Base-by-base conservation (phyloP, 2,329 filamentous ascomycete species). In the Paecilomyces variotii region DNA sequence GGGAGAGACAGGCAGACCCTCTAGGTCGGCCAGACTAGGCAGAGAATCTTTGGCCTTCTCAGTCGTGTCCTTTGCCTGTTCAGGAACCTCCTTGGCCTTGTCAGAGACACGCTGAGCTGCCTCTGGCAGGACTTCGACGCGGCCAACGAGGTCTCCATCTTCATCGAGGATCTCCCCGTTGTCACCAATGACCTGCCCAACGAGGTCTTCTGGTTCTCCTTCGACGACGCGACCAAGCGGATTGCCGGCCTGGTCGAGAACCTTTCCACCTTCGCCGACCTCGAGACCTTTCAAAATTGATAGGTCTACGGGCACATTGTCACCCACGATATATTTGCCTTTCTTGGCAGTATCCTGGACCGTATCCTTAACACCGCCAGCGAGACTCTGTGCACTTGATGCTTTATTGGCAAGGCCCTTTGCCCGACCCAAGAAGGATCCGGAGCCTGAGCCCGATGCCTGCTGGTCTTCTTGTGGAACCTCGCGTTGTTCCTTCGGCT, bases 201-300 rank as follows among this genome's bases (percentile, higher is more conserved):
- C 66, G 24, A 73, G 63, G 54, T 73, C 71, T 59, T 65, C 65
- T 30, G 71, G 68, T 45, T 73, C 70, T 39, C 71, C 71, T 63
- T 73, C 71, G 28, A 68, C 68, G 53, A 73, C 64, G 26, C 65
- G 62, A 32, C 69, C 71, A 4, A 73, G 56, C 28, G 64, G 64
- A 14, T 70, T 67, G 26, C 71, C 71, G 32, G 69, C 64, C 25
- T 68, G 64, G 55, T 81, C 76, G 57, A 77, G 67, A 60, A 83
- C 74, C 49, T 76, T 67, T 53, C 82, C 82, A 53, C 82, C 80
- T 56, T 80, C 77, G 52, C 80, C 69, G 32, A 82, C 79, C 59
- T 72, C 68, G 19, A 72, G 66, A 35, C 71, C 71, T 45, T 72
- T 73, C n/a, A 73, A 62, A 9, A 67, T 58, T 7, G 68, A 67